Percentiles rank a stretch among this genome's conserved stretches.
phyloP scores from a whole-genome alignment of 2,329 filamentous ascomycete species.

The Cephalotrichum gorgonifer region DNA sequence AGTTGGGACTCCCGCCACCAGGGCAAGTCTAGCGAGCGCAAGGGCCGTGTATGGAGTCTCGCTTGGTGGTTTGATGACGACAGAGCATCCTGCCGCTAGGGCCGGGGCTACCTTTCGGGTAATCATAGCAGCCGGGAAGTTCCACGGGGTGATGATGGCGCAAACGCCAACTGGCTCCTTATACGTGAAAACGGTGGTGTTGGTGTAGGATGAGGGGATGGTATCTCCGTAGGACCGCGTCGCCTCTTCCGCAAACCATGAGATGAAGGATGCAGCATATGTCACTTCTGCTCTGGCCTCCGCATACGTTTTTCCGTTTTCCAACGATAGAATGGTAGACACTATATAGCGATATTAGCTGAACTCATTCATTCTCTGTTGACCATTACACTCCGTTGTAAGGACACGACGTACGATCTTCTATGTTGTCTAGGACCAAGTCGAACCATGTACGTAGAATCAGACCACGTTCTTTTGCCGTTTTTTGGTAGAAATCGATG shows the following conservation, averaged over 20 bases:
- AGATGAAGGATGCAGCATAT: conserved; percentile 66
- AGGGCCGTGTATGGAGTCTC: conserved; percentile 90
- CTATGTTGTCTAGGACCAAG: too few relatives aligned
- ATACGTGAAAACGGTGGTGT: conserved; percentile 66
- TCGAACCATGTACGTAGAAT: conserved; percentile 50
- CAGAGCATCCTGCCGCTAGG: conserved; percentile 88
- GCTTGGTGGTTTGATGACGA: conserved; percentile 81
- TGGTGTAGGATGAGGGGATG: conserved; percentile 57
- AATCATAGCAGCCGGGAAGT: conserved; percentile 74
- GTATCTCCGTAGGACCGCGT: conserved; percentile 64
- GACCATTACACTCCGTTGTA: too few relatives aligned
- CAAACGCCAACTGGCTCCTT: conserved; percentile 84
- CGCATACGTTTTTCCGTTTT: conserved; percentile 67
- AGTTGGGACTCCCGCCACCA: conserved; percentile 78
- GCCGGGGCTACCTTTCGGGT: conserved; percentile 62
- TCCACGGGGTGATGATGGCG: conserved; percentile 80
- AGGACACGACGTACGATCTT: too few relatives aligned
- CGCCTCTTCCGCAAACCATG: conserved; percentile 76
- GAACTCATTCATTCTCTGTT: too few relatives aligned
- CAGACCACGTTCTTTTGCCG: conserved; percentile 47
- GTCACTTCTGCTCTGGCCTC: conserved; percentile 63
- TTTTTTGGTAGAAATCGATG: conserved; percentile 47
- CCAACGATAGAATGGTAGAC: conserved; percentile 57
- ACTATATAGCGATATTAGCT: conserved; percentile 66
- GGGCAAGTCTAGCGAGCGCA: conserved; percentile 75